phyloP scores from a whole-genome alignment of 805 yeast genomes.

The Candida verbasci region DNA sequence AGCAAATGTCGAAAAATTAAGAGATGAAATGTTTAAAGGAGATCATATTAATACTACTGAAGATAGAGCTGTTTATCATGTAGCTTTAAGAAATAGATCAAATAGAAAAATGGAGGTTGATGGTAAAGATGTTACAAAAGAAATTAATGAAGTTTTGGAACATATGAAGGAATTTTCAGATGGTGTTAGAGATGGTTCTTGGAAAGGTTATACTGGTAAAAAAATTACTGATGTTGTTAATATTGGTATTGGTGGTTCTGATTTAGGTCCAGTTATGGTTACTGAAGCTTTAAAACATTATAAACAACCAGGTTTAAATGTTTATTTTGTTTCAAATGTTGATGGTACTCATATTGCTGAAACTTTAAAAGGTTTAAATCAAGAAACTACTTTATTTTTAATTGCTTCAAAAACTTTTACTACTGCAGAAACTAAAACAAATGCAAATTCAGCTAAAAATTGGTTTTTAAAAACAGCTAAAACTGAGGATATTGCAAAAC shows the following conservation, averaged over 20 bases:
- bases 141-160: constrained; percentile 83
- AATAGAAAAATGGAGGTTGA: constrained; percentile 82
- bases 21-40: constrained; percentile 91
- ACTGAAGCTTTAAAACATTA: constrained; percentile 96
- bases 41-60: constrained; percentile 94
- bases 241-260: constrained; percentile 99
- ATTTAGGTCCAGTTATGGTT: constrained; percentile 98
- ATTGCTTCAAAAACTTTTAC: constrained; percentile 98
- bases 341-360: constrained; percentile 98
- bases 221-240: constrained; percentile 89
- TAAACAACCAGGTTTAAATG: constrained; percentile 65
- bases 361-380: constrained; percentile 68
- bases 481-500: constrained; percentile 80
- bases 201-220: constrained; percentile 98
- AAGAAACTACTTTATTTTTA: constrained; percentile 90
- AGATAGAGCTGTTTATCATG: constrained; percentile 95
- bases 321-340: constrained; percentile 95
- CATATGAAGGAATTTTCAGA: constrained; percentile 97
- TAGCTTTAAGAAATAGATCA: constrained; percentile 92
- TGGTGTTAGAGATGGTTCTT: constrained; percentile 82
- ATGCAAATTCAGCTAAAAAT: constrained; percentile 89
- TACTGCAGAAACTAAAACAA: constrained; percentile 96
- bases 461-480: constrained; percentile 86
- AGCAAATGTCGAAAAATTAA: constrained; percentile 78
- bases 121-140: constrained; percentile 84